Percentiles rank a stretch among this genome's conserved stretches.
Conservation (phyloP, 345 rosid species). For the Durio zibethinus region DNA sequence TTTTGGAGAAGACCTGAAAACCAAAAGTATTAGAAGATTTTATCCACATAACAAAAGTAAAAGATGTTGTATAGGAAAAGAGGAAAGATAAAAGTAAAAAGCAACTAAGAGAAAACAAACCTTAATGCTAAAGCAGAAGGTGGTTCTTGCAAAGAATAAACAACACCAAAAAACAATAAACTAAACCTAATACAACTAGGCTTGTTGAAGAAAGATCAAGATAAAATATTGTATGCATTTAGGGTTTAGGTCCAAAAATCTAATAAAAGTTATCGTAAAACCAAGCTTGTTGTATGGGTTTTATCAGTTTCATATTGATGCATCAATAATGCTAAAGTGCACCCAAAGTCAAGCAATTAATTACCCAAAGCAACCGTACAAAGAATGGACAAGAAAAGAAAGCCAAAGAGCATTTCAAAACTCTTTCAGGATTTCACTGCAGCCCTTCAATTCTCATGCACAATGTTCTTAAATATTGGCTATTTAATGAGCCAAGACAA, state of each 20-base stretch:
- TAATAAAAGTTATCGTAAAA: background rate
- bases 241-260: too few species aligned
- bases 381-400: background rate
- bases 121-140: background rate
- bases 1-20: constrained; percentile 74
- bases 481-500: background rate
- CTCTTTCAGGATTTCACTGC: background rate
- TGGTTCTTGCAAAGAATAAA: background rate
- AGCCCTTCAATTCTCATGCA: background rate
- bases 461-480: background rate
- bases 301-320: background rate
- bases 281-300: background rate
- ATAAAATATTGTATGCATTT: too few species aligned
- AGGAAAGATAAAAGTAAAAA: background rate
- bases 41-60: background rate
- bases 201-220: background rate
- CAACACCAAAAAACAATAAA: background rate
- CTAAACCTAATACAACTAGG: background rate
- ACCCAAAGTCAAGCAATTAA: background rate
- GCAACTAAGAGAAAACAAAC: background rate
- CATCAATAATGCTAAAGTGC: background rate
- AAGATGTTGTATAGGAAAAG: background rate
- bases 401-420: background rate
- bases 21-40: constrained; percentile 2
- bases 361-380: background rate